These are phyloP conservation scores for Pseudofabraea citricarpa DNA, from an alignment of 2,329 filamentous ascomycete species.

Conservation along the genomic window DNA sequence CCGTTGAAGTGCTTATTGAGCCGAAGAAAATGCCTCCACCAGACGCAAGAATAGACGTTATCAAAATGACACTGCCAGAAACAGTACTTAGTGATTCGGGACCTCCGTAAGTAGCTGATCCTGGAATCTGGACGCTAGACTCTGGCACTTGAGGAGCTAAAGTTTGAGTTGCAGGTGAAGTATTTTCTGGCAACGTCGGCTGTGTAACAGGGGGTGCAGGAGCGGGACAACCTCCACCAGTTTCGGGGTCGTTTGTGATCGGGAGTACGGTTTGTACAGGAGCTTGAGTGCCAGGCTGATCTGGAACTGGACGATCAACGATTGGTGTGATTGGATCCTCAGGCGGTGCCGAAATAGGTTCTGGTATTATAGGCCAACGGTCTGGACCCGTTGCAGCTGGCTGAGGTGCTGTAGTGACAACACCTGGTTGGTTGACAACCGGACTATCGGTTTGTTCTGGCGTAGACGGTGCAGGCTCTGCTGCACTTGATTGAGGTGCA, in stretches of 20 bases:
- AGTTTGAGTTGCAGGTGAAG: too few species aligned
- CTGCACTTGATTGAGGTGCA: too few species aligned
- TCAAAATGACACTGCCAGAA: not conserved
- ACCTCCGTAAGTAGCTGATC: not conserved
- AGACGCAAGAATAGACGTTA: not conserved
- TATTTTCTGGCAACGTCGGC: too few species aligned
- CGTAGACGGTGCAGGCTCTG: not conserved
- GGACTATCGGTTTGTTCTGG: not conserved
- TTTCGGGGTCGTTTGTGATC: too few species aligned
- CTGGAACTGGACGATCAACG: too few species aligned
- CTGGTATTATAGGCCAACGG: too few species aligned
- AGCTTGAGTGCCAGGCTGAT: too few species aligned
- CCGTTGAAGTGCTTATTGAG: slow-evolving; percentile 12
- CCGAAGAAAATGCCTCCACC: slow-evolving; percentile 3
- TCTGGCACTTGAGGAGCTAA: too few species aligned
- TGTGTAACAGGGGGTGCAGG: too few species aligned
- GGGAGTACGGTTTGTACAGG: too few species aligned
- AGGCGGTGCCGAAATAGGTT: not conserved
- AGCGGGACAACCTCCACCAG: too few species aligned
- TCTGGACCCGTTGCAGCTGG: too few species aligned
- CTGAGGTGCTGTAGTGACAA: not conserved
- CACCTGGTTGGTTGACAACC: not conserved
- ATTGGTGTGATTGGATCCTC: not conserved
- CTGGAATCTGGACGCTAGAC: not conserved
- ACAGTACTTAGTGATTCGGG: not conserved